Percentiles rank a stretch among this genome's conserved stretches.
phyloP scores from a whole-genome alignment of 176 grass and related monocot species.

The Canna indica region DNA sequence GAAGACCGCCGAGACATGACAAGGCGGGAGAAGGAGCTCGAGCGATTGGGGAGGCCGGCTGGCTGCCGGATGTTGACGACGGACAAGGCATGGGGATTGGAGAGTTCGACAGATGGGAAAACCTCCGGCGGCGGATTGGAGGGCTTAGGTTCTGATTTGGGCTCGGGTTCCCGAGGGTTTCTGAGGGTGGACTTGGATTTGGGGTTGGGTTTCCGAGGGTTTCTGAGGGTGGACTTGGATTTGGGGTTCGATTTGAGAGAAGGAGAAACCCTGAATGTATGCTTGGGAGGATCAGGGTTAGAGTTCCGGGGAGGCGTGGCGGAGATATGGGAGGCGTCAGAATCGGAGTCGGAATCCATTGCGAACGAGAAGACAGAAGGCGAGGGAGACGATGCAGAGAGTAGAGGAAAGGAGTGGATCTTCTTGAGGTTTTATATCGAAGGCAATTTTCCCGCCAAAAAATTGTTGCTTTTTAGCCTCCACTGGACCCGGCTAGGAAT shows the following conservation, averaged over 20 bases:
- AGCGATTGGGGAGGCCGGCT: conserved; percentile 1
- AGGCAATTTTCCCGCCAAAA: conserved; percentile 6
- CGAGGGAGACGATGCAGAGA: neutral
- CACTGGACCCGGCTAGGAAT: no score
- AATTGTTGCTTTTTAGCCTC: neutral
- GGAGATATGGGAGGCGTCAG: conserved; percentile 61
- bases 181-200: conserved; percentile 20
- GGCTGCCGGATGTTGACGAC: conserved; percentile 25
- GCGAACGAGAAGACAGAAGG: conserved; percentile 23
- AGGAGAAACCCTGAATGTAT: no score
- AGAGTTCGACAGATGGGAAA: conserved; percentile 28
- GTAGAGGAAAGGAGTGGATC: neutral
- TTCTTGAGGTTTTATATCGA: neutral
- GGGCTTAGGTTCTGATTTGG: conserved; percentile 7
- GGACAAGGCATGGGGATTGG: conserved; percentile 43
- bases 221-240: no score
- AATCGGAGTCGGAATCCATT: conserved; percentile 34
- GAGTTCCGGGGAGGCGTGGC: conserved; percentile 37
- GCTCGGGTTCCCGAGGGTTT: neutral
- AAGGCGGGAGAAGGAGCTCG: conserved; percentile 53
- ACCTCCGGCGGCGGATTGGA: neutral
- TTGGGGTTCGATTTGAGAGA: no score
- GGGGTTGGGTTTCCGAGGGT: conserved; percentile 17
- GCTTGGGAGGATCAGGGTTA: conserved; percentile 10
- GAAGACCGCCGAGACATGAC: conserved; percentile 58